Percentiles rank a stretch among this genome's conserved stretches.
Conservation (phyloP, 371 early-diverging fungal genomes). For the Racocetra persica region DNA sequence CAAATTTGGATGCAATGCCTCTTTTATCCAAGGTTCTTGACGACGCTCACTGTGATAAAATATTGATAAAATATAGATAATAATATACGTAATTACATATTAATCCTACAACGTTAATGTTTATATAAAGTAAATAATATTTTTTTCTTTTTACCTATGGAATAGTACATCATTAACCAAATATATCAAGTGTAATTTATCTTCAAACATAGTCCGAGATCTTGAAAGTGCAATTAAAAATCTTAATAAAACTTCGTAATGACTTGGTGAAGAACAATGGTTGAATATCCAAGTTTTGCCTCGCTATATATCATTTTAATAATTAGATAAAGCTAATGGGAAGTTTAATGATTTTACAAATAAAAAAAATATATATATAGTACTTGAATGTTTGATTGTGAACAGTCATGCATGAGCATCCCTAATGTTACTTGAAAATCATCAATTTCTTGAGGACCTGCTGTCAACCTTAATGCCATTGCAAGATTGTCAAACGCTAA, state of each 20-base stretch:
- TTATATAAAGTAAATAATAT: neutral
- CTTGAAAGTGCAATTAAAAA: slow-evolving; percentile 57
- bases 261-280: slow-evolving; percentile 55
- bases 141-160: slow-evolving; percentile 55
- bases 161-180: slow-evolving; percentile 66
- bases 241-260: slow-evolving; percentile 53
- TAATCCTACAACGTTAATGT: neutral
- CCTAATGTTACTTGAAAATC: slow-evolving; percentile 56
- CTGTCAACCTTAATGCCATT: slow-evolving; percentile 33
- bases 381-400: slow-evolving; percentile 69
- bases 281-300: slow-evolving; percentile 69
- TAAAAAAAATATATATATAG: neutral
- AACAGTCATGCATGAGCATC: slow-evolving; percentile 66
- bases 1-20: slow-evolving; percentile 60
- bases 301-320: slow-evolving; percentile 48
- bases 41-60: slow-evolving; percentile 56
- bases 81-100: neutral
- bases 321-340: neutral
- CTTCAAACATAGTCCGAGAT: slow-evolving; percentile 58
- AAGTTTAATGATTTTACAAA: neutral
- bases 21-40: slow-evolving; percentile 63
- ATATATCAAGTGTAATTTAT: slow-evolving; percentile 65
- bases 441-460: slow-evolving; percentile 46
- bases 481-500: slow-evolving; percentile 34
- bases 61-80: too few relatives aligned